phyloP scores from a whole-genome alignment of 2,329 filamentous ascomycete species.

The Aspergillus proliferans region DNA sequence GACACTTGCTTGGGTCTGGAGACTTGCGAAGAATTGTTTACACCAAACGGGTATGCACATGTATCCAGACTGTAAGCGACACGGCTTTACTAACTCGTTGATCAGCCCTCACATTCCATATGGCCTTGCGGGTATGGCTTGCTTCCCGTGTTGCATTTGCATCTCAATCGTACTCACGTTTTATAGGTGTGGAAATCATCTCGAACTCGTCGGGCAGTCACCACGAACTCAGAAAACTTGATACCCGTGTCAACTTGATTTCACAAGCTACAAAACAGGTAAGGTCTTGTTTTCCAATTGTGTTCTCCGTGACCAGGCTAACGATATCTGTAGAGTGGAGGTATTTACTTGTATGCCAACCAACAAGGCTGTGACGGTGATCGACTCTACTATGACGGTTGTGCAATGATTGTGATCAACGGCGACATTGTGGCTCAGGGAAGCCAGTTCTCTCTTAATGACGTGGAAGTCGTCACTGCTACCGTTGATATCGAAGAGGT shows the following conservation, averaged over 20 bases:
- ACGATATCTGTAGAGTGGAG: slow-evolving; percentile 32
- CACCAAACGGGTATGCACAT: slow-evolving; percentile 39
- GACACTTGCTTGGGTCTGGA: slow-evolving; percentile 61
- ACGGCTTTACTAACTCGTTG: slow-evolving; percentile 11
- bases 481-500: slow-evolving; percentile 64
- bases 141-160: slow-evolving; percentile 48
- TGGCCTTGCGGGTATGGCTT: slow-evolving; percentile 43
- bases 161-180: slow-evolving; percentile 2
- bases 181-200: slow-evolving; percentile 63
- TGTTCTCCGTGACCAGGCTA: neutral
- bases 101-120: slow-evolving; percentile 51
- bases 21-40: slow-evolving; percentile 65
- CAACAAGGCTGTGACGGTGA: slow-evolving; percentile 56
- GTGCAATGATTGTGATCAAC: slow-evolving; percentile 57
- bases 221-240: slow-evolving; percentile 61
- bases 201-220: slow-evolving; percentile 66
- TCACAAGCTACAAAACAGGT: slow-evolving; percentile 52
- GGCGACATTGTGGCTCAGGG: slow-evolving; percentile 60
- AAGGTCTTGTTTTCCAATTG: neutral
- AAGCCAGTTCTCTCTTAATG: slow-evolving; percentile 58
- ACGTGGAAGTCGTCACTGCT: slow-evolving; percentile 61
- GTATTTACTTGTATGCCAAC: slow-evolving; percentile 56
- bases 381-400: slow-evolving; percentile 58
- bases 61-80: slow-evolving; percentile 9
- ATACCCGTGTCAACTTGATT: slow-evolving; percentile 59